Evolutionary conservation across 2,329 filamentous ascomycete species (phyloP), one percentile per base, ranked within the genome.

Genomic region (Kalmusia sp.): DNA sequence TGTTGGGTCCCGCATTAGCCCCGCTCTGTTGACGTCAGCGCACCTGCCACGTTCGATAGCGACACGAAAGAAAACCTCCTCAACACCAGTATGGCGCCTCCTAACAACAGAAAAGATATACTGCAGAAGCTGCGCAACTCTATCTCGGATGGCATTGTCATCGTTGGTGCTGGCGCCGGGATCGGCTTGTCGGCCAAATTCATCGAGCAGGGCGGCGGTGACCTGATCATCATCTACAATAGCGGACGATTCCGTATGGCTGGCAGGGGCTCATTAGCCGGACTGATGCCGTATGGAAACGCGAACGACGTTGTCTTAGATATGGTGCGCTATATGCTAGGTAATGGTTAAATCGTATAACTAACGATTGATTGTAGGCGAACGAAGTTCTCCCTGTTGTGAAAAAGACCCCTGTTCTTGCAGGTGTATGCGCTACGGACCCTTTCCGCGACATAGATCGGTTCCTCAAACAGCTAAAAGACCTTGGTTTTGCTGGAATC

Each of bases 221-320:
- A 90, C 63, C 76, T 91, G 35, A 89, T 91, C 64, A 85, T 90
- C 57, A 82, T 90, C 62, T 90, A 90, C 77, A 90, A 90, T 71
- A 87, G 84, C 31, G 88, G 88, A 0, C 82, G 87, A 3, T 91
- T 87, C 68, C 84, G 88, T 8, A 91, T 91, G 88, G 87, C 87
- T 0, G 88, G 88, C 0, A 78, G 85, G 35, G 88, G 88, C 0
- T 89, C 86, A 0, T 72, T 90, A 9, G 87, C 88, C 0, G 88
- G 88, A 0, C 72, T 90, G 44, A 88, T 90, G 86, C 87, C 87
- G 0, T 90, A 88, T 65, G 84, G 85, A 3, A 87, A 90, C 65
- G 87, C 88, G 4, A 90, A 90, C 62, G 83, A 87, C 55, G 82
- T 89, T 2, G 87, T 90, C 0, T 73, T 89, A 1, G 86, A 89